These are phyloP conservation scores for Clonostachys chloroleuca DNA, from an alignment of 2,329 filamentous ascomycete species.

Conservation along the genomic window DNA sequence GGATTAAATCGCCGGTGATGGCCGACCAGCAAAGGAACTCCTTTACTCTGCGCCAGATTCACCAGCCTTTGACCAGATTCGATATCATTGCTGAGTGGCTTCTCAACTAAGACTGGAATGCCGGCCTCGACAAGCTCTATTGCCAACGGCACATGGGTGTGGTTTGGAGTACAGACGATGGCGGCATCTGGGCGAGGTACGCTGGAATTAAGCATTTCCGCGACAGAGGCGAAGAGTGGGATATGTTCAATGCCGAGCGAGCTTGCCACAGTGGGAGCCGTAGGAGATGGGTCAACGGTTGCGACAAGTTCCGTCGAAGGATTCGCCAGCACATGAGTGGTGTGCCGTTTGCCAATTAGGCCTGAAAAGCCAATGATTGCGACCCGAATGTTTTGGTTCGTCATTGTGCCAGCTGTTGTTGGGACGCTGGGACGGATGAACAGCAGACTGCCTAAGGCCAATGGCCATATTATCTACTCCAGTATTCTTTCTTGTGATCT, in stretches of 20 bases:
- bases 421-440: too few relatives aligned
- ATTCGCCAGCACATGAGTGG: too few relatives aligned
- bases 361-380: too few relatives aligned
- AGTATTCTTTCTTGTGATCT: too few relatives aligned
- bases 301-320: too few relatives aligned
- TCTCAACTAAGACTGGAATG: slow-evolving; percentile 53
- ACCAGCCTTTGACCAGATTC: slow-evolving; percentile 24
- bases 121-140: slow-evolving; percentile 39
- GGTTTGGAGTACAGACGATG: slow-evolving; percentile 56
- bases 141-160: slow-evolving; percentile 47
- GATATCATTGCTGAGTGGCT: slow-evolving; percentile 43
- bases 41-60: slow-evolving; percentile 11
- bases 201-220: slow-evolving; percentile 30
- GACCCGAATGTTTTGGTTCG: too few relatives aligned
- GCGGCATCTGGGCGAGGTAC: slow-evolving; percentile 49
- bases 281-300: slow-evolving; percentile 16
- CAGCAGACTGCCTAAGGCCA: too few relatives aligned
- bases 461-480: too few relatives aligned
- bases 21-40: slow-evolving; percentile 43
- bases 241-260: slow-evolving; percentile 10
- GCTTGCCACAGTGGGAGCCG: slow-evolving; percentile 9
- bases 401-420: too few relatives aligned
- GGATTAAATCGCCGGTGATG: slow-evolving; percentile 58
- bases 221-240: slow-evolving; percentile 20
- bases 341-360: too few relatives aligned